Evolutionary conservation across 805 yeast species (phyloP), one percentile per base, ranked within the genome.

Genomic region (Ogataea wickerhamii): DNA sequence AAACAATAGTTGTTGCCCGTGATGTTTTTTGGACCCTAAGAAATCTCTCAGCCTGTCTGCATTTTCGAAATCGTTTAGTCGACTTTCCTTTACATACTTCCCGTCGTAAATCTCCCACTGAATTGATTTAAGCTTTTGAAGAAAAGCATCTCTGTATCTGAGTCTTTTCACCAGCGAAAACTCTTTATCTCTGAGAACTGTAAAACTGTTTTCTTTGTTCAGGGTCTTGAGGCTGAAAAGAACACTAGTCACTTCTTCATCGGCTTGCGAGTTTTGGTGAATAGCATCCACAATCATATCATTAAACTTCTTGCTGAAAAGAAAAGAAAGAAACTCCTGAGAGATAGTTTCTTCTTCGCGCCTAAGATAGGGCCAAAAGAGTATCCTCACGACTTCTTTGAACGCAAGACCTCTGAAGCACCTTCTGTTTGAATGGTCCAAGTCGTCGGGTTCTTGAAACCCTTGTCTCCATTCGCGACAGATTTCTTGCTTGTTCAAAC

Each of bases 131-230:
- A 6, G 20, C 8, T 18, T 29, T 8, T 29, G 14, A 11, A 8
- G 14, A 7, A 29, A 6, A 16, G 18, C 7, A 16, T 20, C 14
- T 3, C 34, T 3, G 29, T 33, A 26, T 18, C 30, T 18, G 21
- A 34, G 14, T n/a, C 29, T 23, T 6, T 26, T 35, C 16, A 52
- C 20, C 8, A 53, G 33, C 4, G 48, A 33, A n/a, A 47, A 36
- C 24, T 53, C 59, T 24, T 41, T 34, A 33, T 55, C 58, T 28
- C 49, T 55, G 6, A 55, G 29, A 10, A 49, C 34, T 0, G 53
- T 43, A 18, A 56, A 46, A 14, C 32, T 41, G 32, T 49, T 53
- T n/a, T 40, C 25, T 10, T 34, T n/a, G 28, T 52, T 51, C 18
- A 52, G 37, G 18, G 45, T 40, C 18, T 46, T 42, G 19, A 49